Evolutionary conservation across 306 rosid species (phyloP), one percentile per base, ranked within the genome.

Genomic region (Purshia tridentata): DNA sequence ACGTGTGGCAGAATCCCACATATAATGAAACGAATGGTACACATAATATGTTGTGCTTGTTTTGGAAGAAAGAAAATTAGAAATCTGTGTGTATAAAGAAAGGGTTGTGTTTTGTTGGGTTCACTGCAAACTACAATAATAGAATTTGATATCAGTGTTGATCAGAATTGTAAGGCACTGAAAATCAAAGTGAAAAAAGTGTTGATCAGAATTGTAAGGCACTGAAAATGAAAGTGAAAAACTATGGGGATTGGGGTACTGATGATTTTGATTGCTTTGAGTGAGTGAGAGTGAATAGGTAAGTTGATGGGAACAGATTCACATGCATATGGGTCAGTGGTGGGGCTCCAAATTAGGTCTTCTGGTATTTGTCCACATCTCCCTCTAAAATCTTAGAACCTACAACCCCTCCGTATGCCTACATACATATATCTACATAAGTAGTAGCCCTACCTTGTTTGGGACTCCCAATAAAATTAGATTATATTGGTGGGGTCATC

Each of bases 261-360:
- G 76, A 58, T 52, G 76, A 58, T 52, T 63, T 72, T 20, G 77
- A 82, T 74, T 47, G 77, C 49, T 63, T 29, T 8, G 65, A 29
- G 18, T 16, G 58, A 45, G 10, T 41, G 52, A 13, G 74, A 68
- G 67, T 22, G 73, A 67, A 65, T 39, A 47, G 22, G 52, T 35
- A 49, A 41, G 55, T 77, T 73, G 88, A 81, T 72, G 74, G 84
- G 52, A 86, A 87, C 92, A 84, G 40, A 65, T 72, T 82, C 87
- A 92, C 91, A 90, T 89, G 98, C 90, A 82, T 86, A 90, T 89
- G 93, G 97, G 93, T 87, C 96, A 96, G 96, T 84, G 79, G 54
- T 83, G 86, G 91, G 69, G n/a, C 62, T 81, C 69, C 80, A 67
- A 56, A 81, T 79, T 84, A 80, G 90, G 83, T 77, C 87, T 85